Evolutionary conservation across 371 early-diverging fungal genomes (phyloP), one percentile per base, ranked within the genome.

Genomic region (Mortierella sp.): DNA sequence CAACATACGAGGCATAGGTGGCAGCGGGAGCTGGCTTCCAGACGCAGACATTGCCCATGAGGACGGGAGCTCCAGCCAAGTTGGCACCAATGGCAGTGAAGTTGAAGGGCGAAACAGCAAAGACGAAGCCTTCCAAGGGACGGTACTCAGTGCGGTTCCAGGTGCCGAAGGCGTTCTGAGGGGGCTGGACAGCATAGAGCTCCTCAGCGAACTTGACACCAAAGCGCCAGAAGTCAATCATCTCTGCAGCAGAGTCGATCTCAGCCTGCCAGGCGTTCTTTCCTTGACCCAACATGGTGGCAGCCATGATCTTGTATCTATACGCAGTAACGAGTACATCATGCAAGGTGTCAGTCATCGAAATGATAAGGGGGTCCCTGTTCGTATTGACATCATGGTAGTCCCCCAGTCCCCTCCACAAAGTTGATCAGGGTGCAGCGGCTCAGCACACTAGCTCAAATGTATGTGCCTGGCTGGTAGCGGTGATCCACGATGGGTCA

Each of bases 181-280:
- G 88, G 27, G 98, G 98, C 85, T 98, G 98, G 70, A 93, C 88
- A 41, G 87, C 80, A 79, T 98, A 98, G 57, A 98, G 90, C 69
- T 98, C 95, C 78, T 91, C 89, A 57, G 99, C 96, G 74, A 90
- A 98, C 85, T 94, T 90, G 79, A 90, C 89, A 87, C 97, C 97
- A 87, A 98, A 98, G 62, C 99, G 91, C 90, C 91, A 90, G 85
- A 98, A 97, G 80, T 98, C 98, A 54, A 84, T 85, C 28, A 96
- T 85, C 81, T 98, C 98, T 29, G 96, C 95, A 37, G 94, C 95
- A 27, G 95, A 87, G 79, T 98, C 99, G 71, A 98, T 98, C 83
- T 98, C 99, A 12, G 99, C 99, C 85, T 98, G 98, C 97, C 97
- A 98, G 71, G 90, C 92, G 83, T 96, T 98, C 87, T 98, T 98